Evolutionary conservation across 495 filamentous ascomycete species (phyloP).

Genomic region (Penicillium taxi): DNA sequence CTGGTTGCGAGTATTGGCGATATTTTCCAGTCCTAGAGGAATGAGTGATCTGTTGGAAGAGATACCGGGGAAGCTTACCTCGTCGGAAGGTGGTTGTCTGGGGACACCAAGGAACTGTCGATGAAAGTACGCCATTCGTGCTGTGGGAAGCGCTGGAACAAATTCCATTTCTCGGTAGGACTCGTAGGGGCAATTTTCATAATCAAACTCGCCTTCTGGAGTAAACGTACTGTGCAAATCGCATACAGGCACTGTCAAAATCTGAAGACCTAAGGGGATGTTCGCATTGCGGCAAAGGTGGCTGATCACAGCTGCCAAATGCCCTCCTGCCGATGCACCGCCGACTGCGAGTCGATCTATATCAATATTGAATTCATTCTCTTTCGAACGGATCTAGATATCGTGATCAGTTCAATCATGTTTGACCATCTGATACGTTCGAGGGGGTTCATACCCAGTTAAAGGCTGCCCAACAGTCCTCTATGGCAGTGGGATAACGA

Average conservation of each 20-base stretch:
- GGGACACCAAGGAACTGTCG: constrained; percentile 30
- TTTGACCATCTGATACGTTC: neutral
- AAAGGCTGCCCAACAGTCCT: constrained; percentile 36
- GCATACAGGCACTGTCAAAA: constrained; percentile 31
- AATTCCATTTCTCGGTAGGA: constrained; percentile 38
- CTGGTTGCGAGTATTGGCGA: constrained; percentile 29
- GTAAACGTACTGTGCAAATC: constrained; percentile 31
- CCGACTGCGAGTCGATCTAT: constrained; percentile 25
- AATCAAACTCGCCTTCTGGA: constrained; percentile 28
- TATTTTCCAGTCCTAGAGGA: constrained; percentile 33
- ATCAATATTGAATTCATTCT: constrained; percentile 27
- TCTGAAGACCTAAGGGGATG: constrained; percentile 28
- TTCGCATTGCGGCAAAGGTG: constrained; percentile 30
- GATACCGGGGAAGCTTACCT: constrained; percentile 15
- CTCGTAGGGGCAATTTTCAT: constrained; percentile 27
- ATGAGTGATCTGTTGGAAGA: neutral
- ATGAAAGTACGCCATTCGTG: constrained; percentile 35
- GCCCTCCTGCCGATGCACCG: constrained; percentile 32
- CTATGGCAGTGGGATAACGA: constrained; percentile 26
- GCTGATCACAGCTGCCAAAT: constrained; percentile 30
- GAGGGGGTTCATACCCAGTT: constrained; percentile 25
- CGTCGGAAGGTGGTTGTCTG: constrained; percentile 22
- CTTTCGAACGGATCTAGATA: constrained; percentile 25
- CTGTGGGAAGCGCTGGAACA: constrained; percentile 24
- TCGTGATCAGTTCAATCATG: neutral